Evolutionary conservation across 148 eudicot species (phyloP), one percentile per base, ranked within the genome.

Genomic region (Camellia lanceoleosa): DNA sequence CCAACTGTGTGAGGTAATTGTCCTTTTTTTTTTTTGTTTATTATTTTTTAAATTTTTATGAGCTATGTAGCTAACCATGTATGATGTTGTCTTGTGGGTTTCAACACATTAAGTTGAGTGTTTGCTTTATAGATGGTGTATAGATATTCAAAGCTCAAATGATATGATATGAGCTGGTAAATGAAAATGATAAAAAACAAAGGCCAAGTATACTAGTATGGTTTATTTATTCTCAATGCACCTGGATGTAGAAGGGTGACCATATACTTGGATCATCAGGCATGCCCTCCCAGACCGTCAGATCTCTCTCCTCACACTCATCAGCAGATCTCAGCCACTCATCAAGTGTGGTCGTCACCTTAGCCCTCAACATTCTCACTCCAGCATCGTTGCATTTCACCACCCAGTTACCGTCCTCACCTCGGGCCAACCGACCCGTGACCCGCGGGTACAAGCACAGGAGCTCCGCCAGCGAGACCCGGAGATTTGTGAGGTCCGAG

Each of bases 221-320:
- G 38, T 30, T 30, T 30, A 30, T 30, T 30, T 30, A 30, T 30
- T 30, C 38, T 30, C 38, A 30, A 30, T 49, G 2, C 77, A 92
- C 95, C 92, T 92, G 92, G 63, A 90, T 82, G 23, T 88, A 87
- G 47, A 84, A 92, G 51, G 95, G 93, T 0, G 95, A 82, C 95
- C 92, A 92, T 52, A 67, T 73, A 65, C 70, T 78, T 12, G 91
- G 90, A 79, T 90, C 89, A 81, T 87, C 84, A 20, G 90, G 92
- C 74, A 92, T 68, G 1, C 85, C 87, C 38, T 90, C 88, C 84
- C 82, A 71, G 14, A 68, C 82, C 80, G 84, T 78, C 12, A 91
- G 93, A 80, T 86, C 71, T 51, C 59, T 44, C 88, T 91, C 95
- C 74, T 91, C 93, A 4, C 72, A 41, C 7, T 42, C 72, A 55